Base-by-base conservation (phyloP, 176 grass and related monocot genomes). In the Zoysia japonica region DNA sequence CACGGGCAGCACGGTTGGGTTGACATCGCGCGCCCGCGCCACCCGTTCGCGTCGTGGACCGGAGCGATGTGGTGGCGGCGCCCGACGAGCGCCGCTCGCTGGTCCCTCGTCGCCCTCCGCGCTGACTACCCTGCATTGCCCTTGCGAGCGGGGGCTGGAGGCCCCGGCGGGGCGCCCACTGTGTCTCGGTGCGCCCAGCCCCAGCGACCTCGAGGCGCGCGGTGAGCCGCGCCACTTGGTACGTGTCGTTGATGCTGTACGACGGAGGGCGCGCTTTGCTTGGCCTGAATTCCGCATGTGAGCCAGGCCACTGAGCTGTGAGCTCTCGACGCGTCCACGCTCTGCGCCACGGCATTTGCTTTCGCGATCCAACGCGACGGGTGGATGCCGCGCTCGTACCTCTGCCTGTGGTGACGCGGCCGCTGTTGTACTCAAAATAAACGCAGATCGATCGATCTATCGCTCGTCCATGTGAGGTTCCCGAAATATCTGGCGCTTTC, bases 11-110 rank as follows among this genome's bases (percentile, higher is more conserved):
- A 60, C 28, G 28, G 28, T 28, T 28, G 68, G 77, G 69, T 84
- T 88, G 81, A 80, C 81, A 43, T 84, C 62, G 35, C 66, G 59
- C 59, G 49, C 36, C 12, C 59, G 51, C 76, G 15, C 78, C 84
- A 77, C 79, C 42, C 65, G 35, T 40, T 11, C 45, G 56, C 1
- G 56, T 9, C 37, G 72, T 57, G 39, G 70, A 55, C 50, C 7
- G 35, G 14, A 48, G 11, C 0, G 50, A 7, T 19, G 40, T 7
- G 20, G 73, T 77, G 57, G 43, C 59, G 51, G 8, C 9, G 59
- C 57, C 3, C 5, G 12, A 28, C 28, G 28, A 28, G 19, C 42
- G 8, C 19, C 19, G 20, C 57, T 9, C 17, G 57, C 57, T 35
- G 57, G 57, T 35, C 57, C n/a, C 57, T 55, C 52, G 15, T 2